phyloP scores from a whole-genome alignment of 768 basidiomycete genomes.

The Boletales sp. region DNA sequence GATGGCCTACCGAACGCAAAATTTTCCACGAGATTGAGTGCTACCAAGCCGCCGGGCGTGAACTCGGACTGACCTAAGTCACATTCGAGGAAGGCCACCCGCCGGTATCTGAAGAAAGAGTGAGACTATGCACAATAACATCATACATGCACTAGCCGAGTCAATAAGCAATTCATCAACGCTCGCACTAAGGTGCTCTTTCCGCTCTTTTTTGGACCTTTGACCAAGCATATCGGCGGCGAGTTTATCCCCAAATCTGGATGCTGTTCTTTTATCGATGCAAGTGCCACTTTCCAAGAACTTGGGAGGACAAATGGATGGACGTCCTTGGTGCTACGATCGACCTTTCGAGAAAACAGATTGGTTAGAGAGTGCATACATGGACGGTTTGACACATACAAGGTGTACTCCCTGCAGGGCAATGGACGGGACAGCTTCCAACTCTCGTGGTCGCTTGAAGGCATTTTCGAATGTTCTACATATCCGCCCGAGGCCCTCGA shows the following conservation, averaged over 20 bases:
- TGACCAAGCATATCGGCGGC: slow-evolving; percentile 57
- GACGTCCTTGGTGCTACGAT: slow-evolving; percentile 26
- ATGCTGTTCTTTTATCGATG: not conserved
- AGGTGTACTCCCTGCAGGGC: slow-evolving; percentile 47
- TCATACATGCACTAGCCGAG: slow-evolving; percentile 37
- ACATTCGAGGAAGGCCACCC: slow-evolving; percentile 90
- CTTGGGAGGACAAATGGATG: slow-evolving; percentile 34
- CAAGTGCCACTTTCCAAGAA: slow-evolving; percentile 35
- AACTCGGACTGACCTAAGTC: slow-evolving; percentile 96
- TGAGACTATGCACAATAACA: not conserved
- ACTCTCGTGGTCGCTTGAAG: slow-evolving; percentile 49
- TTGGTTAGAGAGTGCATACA: slow-evolving; percentile 9
- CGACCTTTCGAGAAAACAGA: slow-evolving; percentile 19
- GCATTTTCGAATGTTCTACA: slow-evolving; percentile 59
- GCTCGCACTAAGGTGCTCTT: slow-evolving; percentile 87
- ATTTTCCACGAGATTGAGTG: slow-evolving; percentile 65
- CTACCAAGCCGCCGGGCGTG: slow-evolving; percentile 80
- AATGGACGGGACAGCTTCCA: slow-evolving; percentile 30
- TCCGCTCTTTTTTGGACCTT: slow-evolving; percentile 82
- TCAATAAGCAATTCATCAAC: slow-evolving; percentile 64
- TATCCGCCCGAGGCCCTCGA: slow-evolving; percentile 64
- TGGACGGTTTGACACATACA: slow-evolving; percentile 33
- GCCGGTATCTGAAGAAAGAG: slow-evolving; percentile 49
- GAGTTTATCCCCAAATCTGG: slow-evolving; percentile 11
- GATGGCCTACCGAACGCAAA: slow-evolving; percentile 62